These are phyloP conservation scores for Elaeis oleifera DNA, from an alignment of 202 grass and related monocot species.

Conservation along the genomic window DNA sequence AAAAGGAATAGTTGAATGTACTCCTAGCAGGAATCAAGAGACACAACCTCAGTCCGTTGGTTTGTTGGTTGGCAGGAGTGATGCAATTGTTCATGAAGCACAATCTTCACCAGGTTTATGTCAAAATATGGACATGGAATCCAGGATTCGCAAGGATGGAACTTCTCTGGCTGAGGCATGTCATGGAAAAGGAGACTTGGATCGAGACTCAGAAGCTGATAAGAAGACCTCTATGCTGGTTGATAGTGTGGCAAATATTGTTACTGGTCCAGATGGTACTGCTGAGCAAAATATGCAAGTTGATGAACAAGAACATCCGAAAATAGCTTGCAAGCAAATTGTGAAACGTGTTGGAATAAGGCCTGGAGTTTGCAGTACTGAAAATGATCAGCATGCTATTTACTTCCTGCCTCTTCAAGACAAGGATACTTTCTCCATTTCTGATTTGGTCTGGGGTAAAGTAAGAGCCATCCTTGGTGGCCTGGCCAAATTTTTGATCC, in stretches of 20 bases:
- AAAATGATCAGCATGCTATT: constrained; percentile 18
- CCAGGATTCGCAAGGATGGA: neutral
- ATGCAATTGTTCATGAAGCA: neutral
- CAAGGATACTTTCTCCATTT: constrained; percentile 33
- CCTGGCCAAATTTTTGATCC: constrained; percentile 65
- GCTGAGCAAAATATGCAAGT: neutral
- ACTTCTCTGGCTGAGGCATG: neutral
- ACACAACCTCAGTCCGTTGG: neutral
- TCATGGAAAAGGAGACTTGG: neutral
- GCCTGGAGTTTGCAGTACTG: neutral
- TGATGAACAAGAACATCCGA: neutral
- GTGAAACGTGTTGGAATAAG: neutral
- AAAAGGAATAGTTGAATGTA: neutral
- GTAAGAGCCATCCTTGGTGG: constrained; percentile 72
- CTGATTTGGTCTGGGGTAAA: constrained; percentile 71
- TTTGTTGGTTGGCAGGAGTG: neutral
- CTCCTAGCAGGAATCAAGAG: neutral
- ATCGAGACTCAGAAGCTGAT: neutral
- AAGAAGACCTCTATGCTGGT: neutral
- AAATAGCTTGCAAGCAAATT: neutral
- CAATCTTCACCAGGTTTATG: neutral
- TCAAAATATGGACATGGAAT: too few relatives aligned
- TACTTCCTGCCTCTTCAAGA: constrained; percentile 36
- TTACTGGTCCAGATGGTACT: neutral
- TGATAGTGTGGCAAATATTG: neutral